Conservation (phyloP, 2,329 filamentous ascomycete genomes). For the Ophiostoma montium region DNA sequence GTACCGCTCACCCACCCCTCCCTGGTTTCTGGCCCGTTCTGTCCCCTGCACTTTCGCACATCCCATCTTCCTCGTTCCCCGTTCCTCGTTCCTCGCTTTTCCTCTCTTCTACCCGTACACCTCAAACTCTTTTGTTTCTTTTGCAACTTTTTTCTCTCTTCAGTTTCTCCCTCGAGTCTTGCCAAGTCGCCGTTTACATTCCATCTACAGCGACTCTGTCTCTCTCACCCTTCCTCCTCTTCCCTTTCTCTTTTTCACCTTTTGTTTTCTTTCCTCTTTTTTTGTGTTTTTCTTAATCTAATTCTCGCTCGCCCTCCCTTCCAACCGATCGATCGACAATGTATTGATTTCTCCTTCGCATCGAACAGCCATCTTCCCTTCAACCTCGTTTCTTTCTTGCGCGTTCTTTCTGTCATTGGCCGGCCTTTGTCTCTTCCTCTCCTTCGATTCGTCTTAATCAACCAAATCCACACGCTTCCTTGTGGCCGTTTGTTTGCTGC, state of each 20-base stretch:
- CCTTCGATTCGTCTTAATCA: neutral
- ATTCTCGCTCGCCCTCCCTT: neutral
- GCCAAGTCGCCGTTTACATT: no score
- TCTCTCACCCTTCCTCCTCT: neutral
- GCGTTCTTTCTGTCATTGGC: slow-evolving; percentile 4
- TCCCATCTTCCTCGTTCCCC: neutral
- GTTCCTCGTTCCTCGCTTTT: neutral
- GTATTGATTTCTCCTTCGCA: slow-evolving; percentile 2
- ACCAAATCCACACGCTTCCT: no score
- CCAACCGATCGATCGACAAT: slow-evolving; percentile 1
- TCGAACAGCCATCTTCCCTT: neutral
- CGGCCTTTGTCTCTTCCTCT: slow-evolving; percentile 9
- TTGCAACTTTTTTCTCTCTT: neutral
- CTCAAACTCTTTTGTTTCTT: neutral
- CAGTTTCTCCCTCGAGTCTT: neutral
- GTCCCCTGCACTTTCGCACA: neutral
- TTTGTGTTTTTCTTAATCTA: neutral
- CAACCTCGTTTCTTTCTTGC: neutral
- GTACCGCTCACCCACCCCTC: neutral
- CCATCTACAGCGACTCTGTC: neutral
- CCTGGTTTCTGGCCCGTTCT: neutral
- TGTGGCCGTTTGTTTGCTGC: no score
- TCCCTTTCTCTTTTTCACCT: neutral
- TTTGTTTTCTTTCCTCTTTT: neutral
- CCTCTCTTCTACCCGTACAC: neutral